Evolutionary conservation across 1,284 basidiomycete genomes (phyloP).

Genomic region (Pseudozyma hubeiensis): DNA sequence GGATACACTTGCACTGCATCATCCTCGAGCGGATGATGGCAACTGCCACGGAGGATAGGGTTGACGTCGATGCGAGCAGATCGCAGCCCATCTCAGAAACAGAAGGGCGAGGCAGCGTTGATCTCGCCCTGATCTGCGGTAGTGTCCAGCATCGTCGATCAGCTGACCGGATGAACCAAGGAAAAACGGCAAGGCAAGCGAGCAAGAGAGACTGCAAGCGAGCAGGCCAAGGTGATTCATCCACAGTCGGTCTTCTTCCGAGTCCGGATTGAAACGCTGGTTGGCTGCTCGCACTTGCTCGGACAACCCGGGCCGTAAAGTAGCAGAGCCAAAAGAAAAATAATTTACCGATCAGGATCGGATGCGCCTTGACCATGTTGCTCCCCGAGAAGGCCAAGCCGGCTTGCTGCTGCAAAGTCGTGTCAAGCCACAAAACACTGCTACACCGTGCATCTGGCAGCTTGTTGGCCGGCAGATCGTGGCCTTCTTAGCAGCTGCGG

Average conservation of each 20-base stretch:
- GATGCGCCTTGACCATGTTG: conserved; percentile 2
- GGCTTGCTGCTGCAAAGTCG: not conserved
- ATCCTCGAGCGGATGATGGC: too few species aligned
- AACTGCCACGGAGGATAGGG: too few species aligned
- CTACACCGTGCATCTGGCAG: too few species aligned
- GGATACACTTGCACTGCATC: too few species aligned
- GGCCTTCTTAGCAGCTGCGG: too few species aligned
- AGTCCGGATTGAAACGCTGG: not conserved
- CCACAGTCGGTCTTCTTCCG: not conserved
- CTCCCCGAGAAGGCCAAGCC: too few species aligned
- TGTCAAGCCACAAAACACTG: not conserved
- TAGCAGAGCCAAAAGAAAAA: not conserved
- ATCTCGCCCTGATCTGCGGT: too few species aligned
- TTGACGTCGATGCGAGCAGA: too few species aligned
- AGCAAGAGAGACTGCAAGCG: not conserved
- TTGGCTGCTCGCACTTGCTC: not conserved
- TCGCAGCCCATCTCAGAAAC: too few species aligned
- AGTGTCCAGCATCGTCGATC: not conserved
- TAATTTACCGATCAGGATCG: not conserved
- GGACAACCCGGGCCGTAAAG: not conserved
- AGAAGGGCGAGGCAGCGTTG: too few species aligned
- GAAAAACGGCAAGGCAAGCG: not conserved
- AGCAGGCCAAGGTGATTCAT: not conserved
- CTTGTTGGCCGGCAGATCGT: too few species aligned
- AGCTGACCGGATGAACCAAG: not conserved